Evolutionary conservation across 2,329 filamentous ascomycete genomes (phyloP), one percentile per base, ranked within the genome.

Genomic region (Pseudogymnoascus sp.): DNA sequence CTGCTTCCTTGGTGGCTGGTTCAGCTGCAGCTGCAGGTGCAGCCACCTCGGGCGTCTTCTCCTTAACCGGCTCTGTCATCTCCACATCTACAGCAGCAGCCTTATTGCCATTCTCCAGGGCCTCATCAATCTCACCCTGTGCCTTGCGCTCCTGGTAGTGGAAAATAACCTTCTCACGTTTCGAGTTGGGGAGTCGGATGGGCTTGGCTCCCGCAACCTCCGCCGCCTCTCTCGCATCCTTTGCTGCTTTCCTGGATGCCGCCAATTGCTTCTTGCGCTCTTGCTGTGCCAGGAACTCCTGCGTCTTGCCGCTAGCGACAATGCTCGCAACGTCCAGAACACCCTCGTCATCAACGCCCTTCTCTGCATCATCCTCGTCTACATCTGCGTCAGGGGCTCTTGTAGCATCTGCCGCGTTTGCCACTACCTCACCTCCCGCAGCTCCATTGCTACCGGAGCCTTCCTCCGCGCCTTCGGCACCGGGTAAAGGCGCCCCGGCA

Each of bases 291-390:
- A 95, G 78, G 69, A 92, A 93, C 70, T 95, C 90, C 69, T 86
- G 85, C 69, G 91, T 91, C 74, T 91, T 89, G 33, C 90, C 90
- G 69, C 86, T 89, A 1, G 89, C 89, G 36, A 95, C 90, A 67
- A 95, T 93, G 68, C 83, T 88, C n/a, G 90, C 91, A 57, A 95
- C 89, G 69, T 95, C 89, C 2, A 95, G 79, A 8, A 93, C 89
- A 23, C 90, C 90, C 64, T 93, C 90, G 1, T 86, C 83, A 2
- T 81, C 79, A 3, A 77, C 76, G 8, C 73, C 74, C 64, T 78
- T 79, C 71, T 73, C 75, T 9, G 74, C 74, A 13, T 76, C 76
- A 5, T 71, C 67, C 63, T 68, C 66, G 31, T 68, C 65, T 4
- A 62, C 64, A 42, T 71, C 67, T 8, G 63, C 42, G 11, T 66